Evolutionary conservation across 805 yeast species (phyloP).

Genomic region (Candida methanosorbosa): DNA sequence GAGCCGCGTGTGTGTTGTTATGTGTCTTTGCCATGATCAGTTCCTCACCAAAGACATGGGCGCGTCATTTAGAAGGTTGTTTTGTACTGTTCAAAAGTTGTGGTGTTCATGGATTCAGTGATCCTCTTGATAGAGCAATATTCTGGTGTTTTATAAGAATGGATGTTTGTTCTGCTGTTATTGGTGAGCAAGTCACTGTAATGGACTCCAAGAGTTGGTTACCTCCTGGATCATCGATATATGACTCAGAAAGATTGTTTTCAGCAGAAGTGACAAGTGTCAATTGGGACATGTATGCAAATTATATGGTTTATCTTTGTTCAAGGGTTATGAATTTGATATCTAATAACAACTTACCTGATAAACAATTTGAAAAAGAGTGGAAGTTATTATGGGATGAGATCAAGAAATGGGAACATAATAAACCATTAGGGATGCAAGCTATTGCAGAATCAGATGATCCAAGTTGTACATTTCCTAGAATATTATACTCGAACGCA

Average conservation of each 20-base stretch:
- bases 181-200: conserved; percentile 28
- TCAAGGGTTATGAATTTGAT: conserved; percentile 29
- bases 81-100: conserved; percentile 28
- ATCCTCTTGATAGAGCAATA: conserved; percentile 26
- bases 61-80: conserved; percentile 31
- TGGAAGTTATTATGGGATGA: conserved; percentile 34
- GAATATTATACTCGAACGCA: conserved; percentile 25
- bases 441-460: conserved; percentile 18
- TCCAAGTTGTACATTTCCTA: conserved; percentile 36
- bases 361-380: conserved; percentile 26
- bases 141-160: conserved; percentile 37
- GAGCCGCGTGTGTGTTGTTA: conserved; percentile 32
- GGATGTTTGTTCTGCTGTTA: conserved; percentile 24
- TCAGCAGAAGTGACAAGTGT: not conserved
- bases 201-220: conserved; percentile 17
- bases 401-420: conserved; percentile 27
- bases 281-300: conserved; percentile 27
- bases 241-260: not conserved
- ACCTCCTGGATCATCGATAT: conserved; percentile 15
- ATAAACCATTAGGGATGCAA: conserved; percentile 27
- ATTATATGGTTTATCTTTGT: conserved; percentile 13
- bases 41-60: conserved; percentile 28
- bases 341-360: conserved; percentile 9
- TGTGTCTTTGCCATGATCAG: conserved; percentile 36
- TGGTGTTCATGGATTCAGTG: conserved; percentile 28